Conservation (phyloP, 2,329 filamentous ascomycete genomes). For the Phialophora chinensis region DNA sequence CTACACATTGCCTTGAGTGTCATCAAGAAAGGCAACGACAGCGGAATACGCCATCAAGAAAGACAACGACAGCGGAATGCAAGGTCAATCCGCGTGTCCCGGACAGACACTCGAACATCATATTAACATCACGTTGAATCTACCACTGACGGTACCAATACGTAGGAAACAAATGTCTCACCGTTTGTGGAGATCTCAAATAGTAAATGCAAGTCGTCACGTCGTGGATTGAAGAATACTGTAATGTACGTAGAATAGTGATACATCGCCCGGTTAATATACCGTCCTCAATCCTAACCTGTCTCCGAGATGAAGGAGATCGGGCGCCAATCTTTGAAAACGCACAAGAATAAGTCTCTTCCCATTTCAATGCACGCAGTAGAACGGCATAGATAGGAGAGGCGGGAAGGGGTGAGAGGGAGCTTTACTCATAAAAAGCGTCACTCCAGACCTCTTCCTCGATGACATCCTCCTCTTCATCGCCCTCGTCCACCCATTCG, state of each 20-base stretch:
- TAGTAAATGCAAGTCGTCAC: background rate
- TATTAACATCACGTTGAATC: background rate
- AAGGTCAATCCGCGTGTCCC: background rate
- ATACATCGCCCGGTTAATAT: background rate
- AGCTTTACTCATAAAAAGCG: conserved; percentile 31
- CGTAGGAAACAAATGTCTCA: background rate
- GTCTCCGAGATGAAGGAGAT: conserved; percentile 1
- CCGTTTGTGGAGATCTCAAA: background rate
- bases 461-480: conserved; percentile 31
- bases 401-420: background rate
- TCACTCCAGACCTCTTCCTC: conserved; percentile 32
- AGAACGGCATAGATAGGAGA: background rate
- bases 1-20: no score
- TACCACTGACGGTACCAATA: background rate
- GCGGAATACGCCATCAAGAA: no score
- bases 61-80: no score
- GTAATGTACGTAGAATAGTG: background rate
- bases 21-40: no score
- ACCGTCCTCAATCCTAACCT: conserved; percentile 10
- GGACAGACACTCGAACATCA: background rate
- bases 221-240: background rate
- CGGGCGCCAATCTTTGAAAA: conserved; percentile 7
- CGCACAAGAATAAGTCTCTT: conserved; percentile 1
- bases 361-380: background rate
- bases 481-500: conserved; percentile 28